phyloP scores from a whole-genome alignment of 2,329 filamentous ascomycete genomes.

The Neurospora sp. region DNA sequence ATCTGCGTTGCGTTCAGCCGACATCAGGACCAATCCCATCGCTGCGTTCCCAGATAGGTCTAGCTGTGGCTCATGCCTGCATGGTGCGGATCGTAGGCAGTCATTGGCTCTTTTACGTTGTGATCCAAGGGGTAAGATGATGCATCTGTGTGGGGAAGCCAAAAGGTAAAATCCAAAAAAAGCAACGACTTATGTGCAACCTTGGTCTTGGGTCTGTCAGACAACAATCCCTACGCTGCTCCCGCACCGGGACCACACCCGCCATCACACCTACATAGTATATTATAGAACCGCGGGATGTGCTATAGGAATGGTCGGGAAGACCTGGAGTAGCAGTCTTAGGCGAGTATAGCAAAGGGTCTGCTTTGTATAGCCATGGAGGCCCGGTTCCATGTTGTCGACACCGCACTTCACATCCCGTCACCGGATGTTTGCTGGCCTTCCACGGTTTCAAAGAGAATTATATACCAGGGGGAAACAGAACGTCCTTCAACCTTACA shows the following conservation, averaged over 20 bases:
- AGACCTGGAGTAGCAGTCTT: background rate
- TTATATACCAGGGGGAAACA: background rate
- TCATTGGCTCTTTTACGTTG: conserved; percentile 15
- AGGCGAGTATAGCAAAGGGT: background rate
- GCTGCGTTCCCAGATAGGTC: conserved; percentile 7
- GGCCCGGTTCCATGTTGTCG: background rate
- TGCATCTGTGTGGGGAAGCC: conserved; percentile 12
- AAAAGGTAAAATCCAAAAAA: conserved; percentile 21
- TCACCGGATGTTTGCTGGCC: background rate
- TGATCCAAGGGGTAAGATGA: background rate
- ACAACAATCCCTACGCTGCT: background rate
- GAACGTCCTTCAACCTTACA: background rate
- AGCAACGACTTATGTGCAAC: conserved; percentile 17
- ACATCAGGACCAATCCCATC: background rate
- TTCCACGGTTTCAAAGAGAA: background rate
- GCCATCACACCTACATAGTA: background rate
- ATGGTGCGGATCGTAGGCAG: conserved; percentile 6
- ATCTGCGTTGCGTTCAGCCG: background rate
- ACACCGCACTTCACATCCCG: background rate
- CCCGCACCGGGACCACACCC: background rate
- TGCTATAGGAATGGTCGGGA: background rate
- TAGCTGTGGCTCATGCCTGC: conserved; percentile 15
- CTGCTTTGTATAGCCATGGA: background rate
- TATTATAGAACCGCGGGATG: background rate
- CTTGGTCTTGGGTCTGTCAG: conserved; percentile 12